Base-by-base conservation (phyloP, 1,139 yeast species). In the Torulaspora globosa region DNA sequence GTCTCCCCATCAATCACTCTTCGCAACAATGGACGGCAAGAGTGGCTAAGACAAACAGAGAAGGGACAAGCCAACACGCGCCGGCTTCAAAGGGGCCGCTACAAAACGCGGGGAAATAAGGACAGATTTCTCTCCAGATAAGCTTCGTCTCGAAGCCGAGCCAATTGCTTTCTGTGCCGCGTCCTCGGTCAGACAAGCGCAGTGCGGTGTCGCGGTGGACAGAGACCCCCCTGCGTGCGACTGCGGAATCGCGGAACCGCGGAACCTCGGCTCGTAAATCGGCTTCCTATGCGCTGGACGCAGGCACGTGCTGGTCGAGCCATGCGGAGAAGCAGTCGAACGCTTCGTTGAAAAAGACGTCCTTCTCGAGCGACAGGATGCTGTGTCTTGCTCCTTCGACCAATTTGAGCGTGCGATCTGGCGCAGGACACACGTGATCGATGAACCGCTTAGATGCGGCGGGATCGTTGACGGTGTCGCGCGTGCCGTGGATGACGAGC, bases 391-490 rank as follows among this genome's bases (percentile, higher is more conserved):
- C 61, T 16, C 60, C 70, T 2, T 64, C 63, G 52, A 70, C 68
- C 8, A 62, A 47, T 36, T 60, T 53, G 44, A 74, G 59, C 39
- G 68, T 53, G 46, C 66, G 67, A 49, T 69, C 74, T 3, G 52
- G 42, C 8, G 66, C 58, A 21, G 64, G 58, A 34, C 62, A 58
- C 23, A 47, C 32, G 3, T 46, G 35, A 18, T 65, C 59, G 47
- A 70, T 63, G 55, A 82, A 84, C 49, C 68, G 62, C 53, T 72
- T 66, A 6, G 85, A 72, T 2, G 79, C 84, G 12, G 69, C 69
- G 41, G 73, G 69, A 63, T 77, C 79, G 60, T 83, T 84, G 57
- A 86, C 71, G 52, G 65, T 52, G 63, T 80, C 82, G 32, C 59
- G 69, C 14, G 68, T 66, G 16, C 86, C 85, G 55, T 79, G 85